Base-by-base conservation (phyloP, 2,329 filamentous ascomycete genomes). In the Sarocladium kiliense region DNA sequence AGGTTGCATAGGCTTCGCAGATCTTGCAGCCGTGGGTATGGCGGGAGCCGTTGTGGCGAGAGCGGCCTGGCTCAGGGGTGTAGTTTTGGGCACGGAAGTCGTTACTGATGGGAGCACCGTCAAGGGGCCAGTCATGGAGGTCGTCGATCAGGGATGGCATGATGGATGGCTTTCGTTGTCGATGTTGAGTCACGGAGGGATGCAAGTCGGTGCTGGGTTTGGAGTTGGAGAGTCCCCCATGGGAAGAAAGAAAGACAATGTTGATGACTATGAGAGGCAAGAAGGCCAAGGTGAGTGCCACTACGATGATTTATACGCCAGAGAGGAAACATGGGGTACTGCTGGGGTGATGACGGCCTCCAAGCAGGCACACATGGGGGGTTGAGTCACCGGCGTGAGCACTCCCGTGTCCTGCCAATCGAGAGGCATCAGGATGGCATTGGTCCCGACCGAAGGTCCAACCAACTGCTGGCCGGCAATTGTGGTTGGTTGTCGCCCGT, bases 361-460 rank as follows among this genome's bases (percentile, higher is more conserved):
- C 47, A 36, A 19, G 25, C 23, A n/a, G 44, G 25, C 19, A 11
- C 5, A 30, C 30, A 32, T 32, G 30, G 30, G 30, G 30, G 30
- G 26, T 51, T 51, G 47, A 51, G 27, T 51, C 47, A 51, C 19
- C 47, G 47, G 47, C 47, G 44, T 32, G 30, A 32, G 30, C 30
- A 32, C 12, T 32, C 30, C 30, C 30, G 7, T 6, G 12, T 32
- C 30, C 7, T 7, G 30, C 7, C 30, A 32, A 12, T 12, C 12
- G 30, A 32, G 30, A 6, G 30, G 12, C 30, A 12, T 7, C 12
- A 12, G 12, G 7, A 6, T 12, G 12, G 30, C 7, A 6, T 32
- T 12, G 12, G 30, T 32, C 6, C 30, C 30, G 12, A 32, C 6
- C 30, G 12, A 12, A 32, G 30, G 7, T 32, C 30, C 30, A 41